phyloP scores from a whole-genome alignment of 2,329 filamentous ascomycete species.

The Colletotrichum horii region DNA sequence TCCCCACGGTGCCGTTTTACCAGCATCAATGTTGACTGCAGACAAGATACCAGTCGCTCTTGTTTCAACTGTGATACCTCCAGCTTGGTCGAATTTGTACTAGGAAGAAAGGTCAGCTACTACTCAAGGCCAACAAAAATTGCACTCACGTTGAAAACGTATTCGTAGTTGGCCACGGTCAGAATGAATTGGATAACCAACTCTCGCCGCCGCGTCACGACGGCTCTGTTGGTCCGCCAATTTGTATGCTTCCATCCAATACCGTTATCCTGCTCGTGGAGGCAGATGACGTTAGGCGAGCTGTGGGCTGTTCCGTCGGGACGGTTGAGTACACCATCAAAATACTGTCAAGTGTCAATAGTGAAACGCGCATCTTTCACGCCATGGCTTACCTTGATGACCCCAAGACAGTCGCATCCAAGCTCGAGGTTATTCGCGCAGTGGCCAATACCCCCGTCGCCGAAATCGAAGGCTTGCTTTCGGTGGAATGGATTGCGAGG shows the following conservation, averaged over 20 bases:
- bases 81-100: conserved; percentile 68
- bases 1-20: conserved; percentile 47
- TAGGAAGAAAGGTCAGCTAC: neutral
- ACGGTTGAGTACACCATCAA: conserved; percentile 55
- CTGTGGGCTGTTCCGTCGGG: conserved; percentile 58
- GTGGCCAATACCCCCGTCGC: conserved; percentile 69
- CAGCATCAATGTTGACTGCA: conserved; percentile 37
- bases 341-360: conserved; percentile 43
- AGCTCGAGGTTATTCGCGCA: conserved; percentile 68
- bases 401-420: conserved; percentile 51
- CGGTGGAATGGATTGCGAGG: conserved; percentile 56
- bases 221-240: conserved; percentile 65
- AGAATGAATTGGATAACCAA: conserved; percentile 2
- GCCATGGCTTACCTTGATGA: conserved; percentile 42
- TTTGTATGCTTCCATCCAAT: conserved; percentile 76
- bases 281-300: conserved; percentile 64
- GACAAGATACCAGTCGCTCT: conserved; percentile 71
- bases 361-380: neutral
- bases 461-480: conserved; percentile 74
- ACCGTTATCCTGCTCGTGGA: conserved; percentile 73
- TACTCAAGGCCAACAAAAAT: neutral
- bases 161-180: conserved; percentile 70
- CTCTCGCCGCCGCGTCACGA: conserved; percentile 48
- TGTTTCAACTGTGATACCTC: conserved; percentile 64
- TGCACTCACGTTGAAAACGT: conserved; percentile 56